These are phyloP conservation scores for Cladosporium sp. DNA, from an alignment of 2,329 filamentous ascomycete species.

Conservation along the genomic window DNA sequence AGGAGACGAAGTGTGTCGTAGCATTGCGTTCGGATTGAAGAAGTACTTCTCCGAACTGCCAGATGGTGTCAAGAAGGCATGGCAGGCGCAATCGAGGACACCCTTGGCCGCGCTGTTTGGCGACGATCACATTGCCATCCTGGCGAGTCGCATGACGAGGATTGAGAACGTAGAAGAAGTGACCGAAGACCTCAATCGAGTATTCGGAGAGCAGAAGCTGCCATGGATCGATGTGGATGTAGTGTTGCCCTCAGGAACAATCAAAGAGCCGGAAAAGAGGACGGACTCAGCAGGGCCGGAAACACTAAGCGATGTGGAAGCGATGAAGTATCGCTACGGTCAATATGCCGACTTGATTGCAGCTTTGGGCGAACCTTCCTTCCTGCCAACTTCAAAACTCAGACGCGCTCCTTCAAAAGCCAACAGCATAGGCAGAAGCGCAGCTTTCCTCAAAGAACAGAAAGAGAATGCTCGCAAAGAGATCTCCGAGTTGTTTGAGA, in stretches of 20 bases:
- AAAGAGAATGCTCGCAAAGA: constrained; percentile 82
- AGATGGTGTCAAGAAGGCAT: constrained; percentile 65
- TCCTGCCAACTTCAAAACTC: constrained; percentile 79
- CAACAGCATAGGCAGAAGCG: constrained; percentile 71
- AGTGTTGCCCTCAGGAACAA: constrained; percentile 72
- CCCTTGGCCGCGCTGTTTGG: constrained; percentile 66
- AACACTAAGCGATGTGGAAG: constrained; percentile 26
- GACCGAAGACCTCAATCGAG: constrained; percentile 66
- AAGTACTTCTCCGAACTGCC: constrained; percentile 93
- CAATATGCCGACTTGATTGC: constrained; percentile 72
- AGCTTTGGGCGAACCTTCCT: constrained; percentile 76
- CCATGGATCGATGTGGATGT: constrained; percentile 86
- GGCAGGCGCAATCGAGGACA: constrained; percentile 48
- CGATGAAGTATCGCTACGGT: constrained; percentile 65
- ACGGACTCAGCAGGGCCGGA: constrained; percentile 22
- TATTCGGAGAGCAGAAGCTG: constrained; percentile 75
- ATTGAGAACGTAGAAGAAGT: constrained; percentile 73
- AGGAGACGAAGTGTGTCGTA: constrained; percentile 88
- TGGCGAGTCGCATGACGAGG: constrained; percentile 78
- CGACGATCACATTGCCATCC: constrained; percentile 86
- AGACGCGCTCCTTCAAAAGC: constrained; percentile 84
- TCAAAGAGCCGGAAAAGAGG: constrained; percentile 37
- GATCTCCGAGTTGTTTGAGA: constrained; percentile 85
- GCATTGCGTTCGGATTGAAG: constrained; percentile 83
- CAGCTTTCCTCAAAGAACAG: constrained; percentile 73